Base-by-base conservation (phyloP, 1,284 basidiomycete genomes). In the Xerocomus minutiporus region DNA sequence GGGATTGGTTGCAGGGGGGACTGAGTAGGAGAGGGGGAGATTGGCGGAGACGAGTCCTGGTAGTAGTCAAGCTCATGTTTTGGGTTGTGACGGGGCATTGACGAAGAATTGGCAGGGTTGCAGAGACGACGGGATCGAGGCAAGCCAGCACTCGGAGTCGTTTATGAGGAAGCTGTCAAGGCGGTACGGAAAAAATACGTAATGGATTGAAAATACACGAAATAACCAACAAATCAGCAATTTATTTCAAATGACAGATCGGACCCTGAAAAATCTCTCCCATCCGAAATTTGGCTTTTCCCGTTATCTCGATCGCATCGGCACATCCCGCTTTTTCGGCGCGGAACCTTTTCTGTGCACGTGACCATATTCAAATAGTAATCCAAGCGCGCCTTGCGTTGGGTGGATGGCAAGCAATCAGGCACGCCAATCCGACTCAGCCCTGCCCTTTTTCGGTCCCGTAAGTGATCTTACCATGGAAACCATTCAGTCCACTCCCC, bases 161-260 rank as follows among this genome's bases (percentile, higher is more conserved):
- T 41, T 66, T 66, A 69, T 68, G 68, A 67, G 68, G 66, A 62
- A 59, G 57, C 57, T 62, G 59, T 67, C 66, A 59, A 71, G 66
- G 66, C 66, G 47, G 66, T 67, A 70, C 68, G 55, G 54, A 46
- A 66, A 62, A 61, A 69, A 70, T 65, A 69, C 65, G 65, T 67
- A 67, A 67, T 23, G 43, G 34, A 46, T 45, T 38, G 40, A 56
- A 66, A 65, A 65, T 63, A 61, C 42, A 55, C 46, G 52, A 60
- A 65, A 67, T 65, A 66, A 59, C 32, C 38, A 29, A 47, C 40
- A 41, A 42, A 48, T 51, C 62, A 64, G 51, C 51, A 62, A 67
- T 64, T 56, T 61, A 64, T 54, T 63, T 54, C 4, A 12, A 25
- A 56, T 61, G 59, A 65, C 56, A 61, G 52, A 62, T 64, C 64